Percentiles rank a stretch among this genome's conserved stretches.
Conservation (phyloP, 495 filamentous ascomycete species). For the Aspergillus mulundensis region DNA sequence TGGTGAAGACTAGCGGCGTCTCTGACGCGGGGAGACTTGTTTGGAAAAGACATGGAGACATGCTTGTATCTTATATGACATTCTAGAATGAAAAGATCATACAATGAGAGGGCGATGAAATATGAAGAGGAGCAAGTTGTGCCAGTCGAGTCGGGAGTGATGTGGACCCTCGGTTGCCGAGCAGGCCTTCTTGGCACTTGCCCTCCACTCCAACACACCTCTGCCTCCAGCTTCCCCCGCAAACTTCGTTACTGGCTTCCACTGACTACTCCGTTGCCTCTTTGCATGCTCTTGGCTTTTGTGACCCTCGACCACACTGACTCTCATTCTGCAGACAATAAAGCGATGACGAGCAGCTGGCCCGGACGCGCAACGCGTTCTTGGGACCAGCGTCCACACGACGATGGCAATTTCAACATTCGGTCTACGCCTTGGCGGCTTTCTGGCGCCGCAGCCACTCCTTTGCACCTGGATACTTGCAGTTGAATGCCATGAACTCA, state of each 20-base stretch:
- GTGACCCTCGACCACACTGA: no score
- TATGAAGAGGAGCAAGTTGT: neutral
- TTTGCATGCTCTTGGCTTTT: no score
- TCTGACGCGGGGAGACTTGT: slow-evolving; percentile 15
- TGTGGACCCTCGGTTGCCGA: neutral
- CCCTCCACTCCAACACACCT: neutral
- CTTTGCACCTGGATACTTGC: slow-evolving; percentile 32
- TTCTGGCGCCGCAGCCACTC: slow-evolving; percentile 1
- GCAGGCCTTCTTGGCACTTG: neutral
- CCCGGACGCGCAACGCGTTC: neutral
- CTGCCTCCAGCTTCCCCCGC: no score
- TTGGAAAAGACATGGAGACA: slow-evolving; percentile 6
- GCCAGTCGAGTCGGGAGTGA: neutral
- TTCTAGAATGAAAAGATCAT: neutral
- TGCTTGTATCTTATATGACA: neutral
- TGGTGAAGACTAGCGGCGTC: slow-evolving; percentile 12
- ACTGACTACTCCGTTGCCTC: no score
- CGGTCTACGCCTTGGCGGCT: neutral
- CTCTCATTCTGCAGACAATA: no score
- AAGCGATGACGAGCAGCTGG: no score
- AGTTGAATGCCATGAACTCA: slow-evolving; percentile 45
- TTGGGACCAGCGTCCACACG: neutral
- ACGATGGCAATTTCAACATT: no score
- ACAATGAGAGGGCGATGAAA: neutral
- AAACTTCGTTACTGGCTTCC: no score